Evolutionary conservation across 78 protist genomes (phyloP), one percentile per base, ranked within the genome.

Genomic region (Anaeramoeba ignava): DNA sequence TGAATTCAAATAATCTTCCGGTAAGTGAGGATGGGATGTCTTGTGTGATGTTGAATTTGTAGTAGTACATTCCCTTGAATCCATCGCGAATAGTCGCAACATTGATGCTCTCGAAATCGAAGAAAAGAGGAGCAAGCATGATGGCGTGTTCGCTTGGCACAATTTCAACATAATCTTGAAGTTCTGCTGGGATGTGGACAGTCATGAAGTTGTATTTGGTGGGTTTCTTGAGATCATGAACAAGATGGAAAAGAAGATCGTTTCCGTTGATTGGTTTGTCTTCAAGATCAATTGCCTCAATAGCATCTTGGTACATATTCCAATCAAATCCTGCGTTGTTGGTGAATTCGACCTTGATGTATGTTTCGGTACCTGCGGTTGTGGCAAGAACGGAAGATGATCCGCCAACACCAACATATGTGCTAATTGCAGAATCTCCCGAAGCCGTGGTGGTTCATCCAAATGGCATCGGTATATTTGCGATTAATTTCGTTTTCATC

Each of bases 1-100:
- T 17, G 17, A 54, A 54, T 54, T 54, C 73, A 8, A 8, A 80
- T 23, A 80, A 17, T 37, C 17, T 34, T 17, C 82, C 82, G 33
- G 8, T 80, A 8, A 80, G 17, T 17, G 8, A 8, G 78, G 8
- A 8, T 34, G 82, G 82, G 82, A 80, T 38, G 12, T 34, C 39
- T 17, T 80, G 78, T 23, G 17, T 8, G 82, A 80, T 37, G 39
- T 8, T 80, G 8, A 80, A 38, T 23, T 80, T 8, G 17, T 80
- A 80, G 17, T 27, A 80, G 82, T 80, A 80, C 17, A 37, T 17
- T 23, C 39, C 82, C 82, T 80, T 80, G 82, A 80, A 80, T 8
- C 82, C 82, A 17, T 80, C 82, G 82, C 82, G 82, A 37, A 80
- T 80, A 23, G 82, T 80, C 39, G 17, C 82, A 8, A 37, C 82